A percentile compares a stretch with the other conserved stretches of the same genome.
Conservation (phyloP, 768 basidiomycete genomes). For the Leccinum subgranulosum region DNA sequence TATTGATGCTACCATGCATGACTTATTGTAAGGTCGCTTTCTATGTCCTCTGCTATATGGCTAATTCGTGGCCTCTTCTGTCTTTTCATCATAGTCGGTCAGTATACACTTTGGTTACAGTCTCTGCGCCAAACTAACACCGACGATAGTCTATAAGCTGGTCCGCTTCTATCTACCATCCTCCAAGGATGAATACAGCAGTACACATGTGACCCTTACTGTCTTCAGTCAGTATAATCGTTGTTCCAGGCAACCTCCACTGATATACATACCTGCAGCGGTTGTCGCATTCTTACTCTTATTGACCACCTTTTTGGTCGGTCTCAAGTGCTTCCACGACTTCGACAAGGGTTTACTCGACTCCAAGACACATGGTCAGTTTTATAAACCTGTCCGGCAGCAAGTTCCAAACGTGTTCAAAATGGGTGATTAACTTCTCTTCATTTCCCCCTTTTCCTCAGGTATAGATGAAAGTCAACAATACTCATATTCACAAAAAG, state of each 20-base stretch:
- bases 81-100: constrained; percentile 26
- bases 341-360: constrained; percentile 73
- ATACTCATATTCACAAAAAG: constrained; percentile 39
- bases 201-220: constrained; percentile 78
- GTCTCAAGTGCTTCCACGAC: constrained; percentile 76
- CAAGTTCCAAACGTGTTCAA: constrained; percentile 19
- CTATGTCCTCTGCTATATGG: background rate
- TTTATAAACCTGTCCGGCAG: constrained; percentile 32
- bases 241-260: background rate
- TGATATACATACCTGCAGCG: constrained; percentile 41
- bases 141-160: constrained; percentile 70
- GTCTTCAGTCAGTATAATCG: constrained; percentile 63
- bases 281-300: constrained; percentile 74
- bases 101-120: constrained; percentile 2
- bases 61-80: constrained; percentile 3
- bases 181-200: constrained; percentile 51
- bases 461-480: constrained; percentile 48
- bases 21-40: constrained; percentile 61
- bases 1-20: constrained; percentile 73
- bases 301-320: constrained; percentile 68
- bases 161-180: constrained; percentile 73
- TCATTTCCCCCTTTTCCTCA: constrained; percentile 20
- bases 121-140: background rate
- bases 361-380: constrained; percentile 76
- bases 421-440: constrained; percentile 37